These are phyloP conservation scores for Kingdonia uniflora DNA, from an alignment of 164 flowering plant species.

Conservation along the genomic window DNA sequence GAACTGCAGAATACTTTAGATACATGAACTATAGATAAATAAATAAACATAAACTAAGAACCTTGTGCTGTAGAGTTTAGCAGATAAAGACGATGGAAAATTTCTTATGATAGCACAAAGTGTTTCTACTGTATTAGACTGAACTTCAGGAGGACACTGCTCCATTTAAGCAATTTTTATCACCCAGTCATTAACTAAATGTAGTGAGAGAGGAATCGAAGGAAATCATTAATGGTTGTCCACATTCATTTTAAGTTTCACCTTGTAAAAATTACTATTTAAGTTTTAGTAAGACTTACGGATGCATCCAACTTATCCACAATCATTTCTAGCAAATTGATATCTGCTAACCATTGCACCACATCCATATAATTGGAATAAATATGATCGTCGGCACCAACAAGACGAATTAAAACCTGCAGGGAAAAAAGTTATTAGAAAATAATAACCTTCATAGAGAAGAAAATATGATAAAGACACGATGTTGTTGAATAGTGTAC, in stretches of 20 bases:
- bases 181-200: too few relatives aligned
- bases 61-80: conserved; percentile 83
- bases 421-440: conserved; percentile 2
- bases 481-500: not conserved
- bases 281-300: conserved; percentile 57
- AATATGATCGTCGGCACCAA: conserved; percentile 89
- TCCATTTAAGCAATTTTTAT: too few relatives aligned
- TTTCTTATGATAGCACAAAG: conserved; percentile 78
- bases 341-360: conserved; percentile 92
- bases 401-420: conserved; percentile 84
- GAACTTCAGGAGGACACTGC: conserved; percentile 88
- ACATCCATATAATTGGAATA: conserved; percentile 83
- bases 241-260: too few relatives aligned
- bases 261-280: too few relatives aligned
- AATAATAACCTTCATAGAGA: too few relatives aligned
- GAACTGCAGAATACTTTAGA: too few relatives aligned
- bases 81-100: conserved; percentile 65
- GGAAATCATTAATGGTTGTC: too few relatives aligned
- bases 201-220: too few relatives aligned
- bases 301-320: conserved; percentile 83
- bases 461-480: not conserved
- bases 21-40: too few relatives aligned
- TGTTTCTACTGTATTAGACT: conserved; percentile 92
- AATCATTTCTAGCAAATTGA: conserved; percentile 90
- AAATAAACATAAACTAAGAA: conserved; percentile 17